Base-by-base conservation (phyloP, 495 filamentous ascomycete species). In the Aspergillus egyptiacus region DNA sequence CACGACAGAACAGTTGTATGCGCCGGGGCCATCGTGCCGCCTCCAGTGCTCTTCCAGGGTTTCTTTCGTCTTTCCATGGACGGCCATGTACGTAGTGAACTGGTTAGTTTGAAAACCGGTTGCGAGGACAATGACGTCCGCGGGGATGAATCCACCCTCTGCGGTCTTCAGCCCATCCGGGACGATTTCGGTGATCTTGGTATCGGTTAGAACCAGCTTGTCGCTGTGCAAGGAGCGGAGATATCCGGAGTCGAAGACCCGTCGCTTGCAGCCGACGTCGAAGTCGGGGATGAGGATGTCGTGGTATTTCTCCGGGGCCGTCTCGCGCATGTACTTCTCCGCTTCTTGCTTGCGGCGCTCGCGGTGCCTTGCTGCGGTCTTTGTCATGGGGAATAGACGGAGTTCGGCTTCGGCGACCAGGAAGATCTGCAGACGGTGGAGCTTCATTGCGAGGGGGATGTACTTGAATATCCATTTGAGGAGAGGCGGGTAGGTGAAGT, bases 251-350 rank as follows among this genome's bases (percentile, higher is more conserved):
- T 80, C 76, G 44, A 74, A 72, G 35, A 83, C 64, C 7, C 72
- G 60, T 15, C 75, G 55, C 58, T 81, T 82, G 61, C 78, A 82
- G 8, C 73, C 73, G 6, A 80, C 60, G 5, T 71, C 68, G 41
- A 75, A 80, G 46, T 80, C 68, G 2, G 78, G 78, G 17, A 74
- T 72, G 0, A 82, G 54, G 1, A 79, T 63, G 30, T 78, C 67
- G 48, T 78, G 76, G 49, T 80, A 81, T 50, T 80, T 76, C 31
- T 65, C 58, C 1, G 78, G 78, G 5, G 64, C 65, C 2, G 59
- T 65, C 14, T 53, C 56, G 24, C 69, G 65, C 63, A 82, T 71
- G 24, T 74, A 69, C 10, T 39, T 42, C 18, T 73, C 46, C 1
- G 72, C 48, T n/a, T n/a, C n/a, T 32, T 60, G 22, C 6, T 64